Evolutionary conservation across 179 eudicot species (phyloP), one percentile per base, ranked within the genome.

Genomic region (Drosera spatulata): DNA sequence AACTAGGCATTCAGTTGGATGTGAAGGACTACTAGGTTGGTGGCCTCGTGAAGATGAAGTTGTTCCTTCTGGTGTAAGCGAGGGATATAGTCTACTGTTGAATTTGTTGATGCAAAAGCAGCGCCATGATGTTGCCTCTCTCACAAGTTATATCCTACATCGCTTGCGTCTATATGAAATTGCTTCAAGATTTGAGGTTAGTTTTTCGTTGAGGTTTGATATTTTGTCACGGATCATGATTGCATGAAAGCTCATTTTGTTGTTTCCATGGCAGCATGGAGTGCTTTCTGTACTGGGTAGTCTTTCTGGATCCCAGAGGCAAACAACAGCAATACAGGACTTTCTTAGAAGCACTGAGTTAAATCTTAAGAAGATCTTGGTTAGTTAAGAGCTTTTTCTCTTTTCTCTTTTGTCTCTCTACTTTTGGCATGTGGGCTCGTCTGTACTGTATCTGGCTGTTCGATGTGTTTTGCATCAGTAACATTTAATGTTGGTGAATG

Each of bases 141-240:
- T 87, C 47, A 84, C 91, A 45, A 90, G 96, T 22, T 86, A 81
- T 71, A 73, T 90, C 58, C 96, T 94, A 71, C 95, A 94, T 60
- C 99, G 97, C 58, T 46, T 85, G 68, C 91, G 95, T 59, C 76
- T 81, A 52, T 94, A 94, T 66, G 97, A 94, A 85, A 88, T 87
- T 67, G 86, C 84, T 71, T 81, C 91, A 40, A 82, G 85, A 82
- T 90, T 83, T 65, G 99, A 94, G 99, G 99, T 94, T 80, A 57
- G 47, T 63, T 55, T 8, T 64, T 55, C 10, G 66, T 48, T 66
- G 74, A 65, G 57, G 57, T 49, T 52, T 38, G 39, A 4, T 7
- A 51, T 51, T 39, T n/a, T 4, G 33, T 22, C 33, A 22, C 33
- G 33, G 33, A 22, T 22, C 33, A 22, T 22, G 33, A 22, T 22